Conservation (phyloP, 2,329 filamentous ascomycete genomes). For the Aureobasidium sp. region DNA sequence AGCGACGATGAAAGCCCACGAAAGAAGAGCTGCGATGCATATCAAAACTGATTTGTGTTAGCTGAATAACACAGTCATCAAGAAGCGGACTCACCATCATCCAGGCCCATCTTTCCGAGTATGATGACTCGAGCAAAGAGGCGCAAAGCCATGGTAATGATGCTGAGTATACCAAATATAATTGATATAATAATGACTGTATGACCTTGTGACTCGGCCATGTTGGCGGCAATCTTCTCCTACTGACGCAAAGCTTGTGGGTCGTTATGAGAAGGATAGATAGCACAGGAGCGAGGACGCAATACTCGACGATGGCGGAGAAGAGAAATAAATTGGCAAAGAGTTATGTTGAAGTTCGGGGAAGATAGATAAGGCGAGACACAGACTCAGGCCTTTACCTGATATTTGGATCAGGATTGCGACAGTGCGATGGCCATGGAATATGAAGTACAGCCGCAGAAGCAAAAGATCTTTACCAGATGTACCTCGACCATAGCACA, state of each 20-base stretch:
- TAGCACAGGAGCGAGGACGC: neutral
- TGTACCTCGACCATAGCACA: neutral
- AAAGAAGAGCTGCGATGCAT: neutral
- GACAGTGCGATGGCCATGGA: neutral
- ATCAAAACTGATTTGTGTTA: neutral
- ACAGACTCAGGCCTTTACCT: neutral
- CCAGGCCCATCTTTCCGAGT: constrained; percentile 6
- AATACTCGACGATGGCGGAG: neutral
- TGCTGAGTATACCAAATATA: neutral
- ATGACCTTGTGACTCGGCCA: constrained; percentile 8
- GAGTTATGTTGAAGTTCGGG: neutral
- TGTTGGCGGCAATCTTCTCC: neutral
- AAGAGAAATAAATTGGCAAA: neutral
- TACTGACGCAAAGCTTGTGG: neutral
- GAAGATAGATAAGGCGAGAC: neutral
- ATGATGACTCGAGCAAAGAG: constrained; percentile 4
- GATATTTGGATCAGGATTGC: neutral
- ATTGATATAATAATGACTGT: neutral
- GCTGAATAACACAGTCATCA: neutral
- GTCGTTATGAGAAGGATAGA: neutral
- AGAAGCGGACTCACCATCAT: neutral
- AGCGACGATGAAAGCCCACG: neutral
- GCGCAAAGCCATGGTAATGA: neutral
- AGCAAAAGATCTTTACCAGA: neutral
- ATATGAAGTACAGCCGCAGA: neutral